These are phyloP conservation scores for Rosa multiflora DNA, from an alignment of 306 rosid species.

Conservation along the genomic window DNA sequence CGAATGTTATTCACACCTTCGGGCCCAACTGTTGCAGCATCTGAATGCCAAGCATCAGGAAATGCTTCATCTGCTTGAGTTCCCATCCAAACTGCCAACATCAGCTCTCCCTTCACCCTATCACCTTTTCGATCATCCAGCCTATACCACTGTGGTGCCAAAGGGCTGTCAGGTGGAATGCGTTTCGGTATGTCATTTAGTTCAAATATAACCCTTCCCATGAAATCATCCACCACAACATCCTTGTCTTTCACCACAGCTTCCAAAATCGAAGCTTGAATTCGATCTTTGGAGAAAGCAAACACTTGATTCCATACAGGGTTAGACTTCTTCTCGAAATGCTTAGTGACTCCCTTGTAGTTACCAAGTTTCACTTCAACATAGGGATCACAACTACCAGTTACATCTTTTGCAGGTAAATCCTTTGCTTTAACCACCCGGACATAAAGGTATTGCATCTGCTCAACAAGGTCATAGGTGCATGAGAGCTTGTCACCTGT, in stretches of 20 bases:
- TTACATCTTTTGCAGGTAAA: constrained; percentile 77
- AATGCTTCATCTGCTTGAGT: constrained; percentile 97
- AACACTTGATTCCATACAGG: constrained; percentile 82
- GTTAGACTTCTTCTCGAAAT: constrained; percentile 78
- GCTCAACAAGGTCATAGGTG: constrained; percentile 91
- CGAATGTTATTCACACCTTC: constrained; percentile 68
- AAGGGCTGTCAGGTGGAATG: constrained; percentile 80
- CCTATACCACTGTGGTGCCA: constrained; percentile 95
- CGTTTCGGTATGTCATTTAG: constrained; percentile 76
- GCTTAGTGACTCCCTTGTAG: constrained; percentile 71
- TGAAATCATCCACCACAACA: constrained; percentile 68
- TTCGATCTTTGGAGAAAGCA: constrained; percentile 80
- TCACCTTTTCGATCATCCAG: constrained; percentile 61
- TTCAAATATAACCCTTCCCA: constrained; percentile 69
- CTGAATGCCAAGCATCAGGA: constrained; percentile 94
- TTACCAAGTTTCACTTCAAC: constrained; percentile 91
- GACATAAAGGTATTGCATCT: constrained; percentile 86
- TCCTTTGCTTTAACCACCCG: constrained; percentile 85
- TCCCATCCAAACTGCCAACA: constrained; percentile 98
- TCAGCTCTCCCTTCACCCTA: constrained; percentile 75
- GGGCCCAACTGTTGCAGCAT: constrained; percentile 73
- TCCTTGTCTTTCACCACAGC: constrained; percentile 81
- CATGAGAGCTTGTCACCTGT: constrained; percentile 70
- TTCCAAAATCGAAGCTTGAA: constrained; percentile 83
- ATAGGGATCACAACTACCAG: constrained; percentile 87